Evolutionary conservation across 164 flowering plant genomes (phyloP).

Genomic region (Santalum album): DNA sequence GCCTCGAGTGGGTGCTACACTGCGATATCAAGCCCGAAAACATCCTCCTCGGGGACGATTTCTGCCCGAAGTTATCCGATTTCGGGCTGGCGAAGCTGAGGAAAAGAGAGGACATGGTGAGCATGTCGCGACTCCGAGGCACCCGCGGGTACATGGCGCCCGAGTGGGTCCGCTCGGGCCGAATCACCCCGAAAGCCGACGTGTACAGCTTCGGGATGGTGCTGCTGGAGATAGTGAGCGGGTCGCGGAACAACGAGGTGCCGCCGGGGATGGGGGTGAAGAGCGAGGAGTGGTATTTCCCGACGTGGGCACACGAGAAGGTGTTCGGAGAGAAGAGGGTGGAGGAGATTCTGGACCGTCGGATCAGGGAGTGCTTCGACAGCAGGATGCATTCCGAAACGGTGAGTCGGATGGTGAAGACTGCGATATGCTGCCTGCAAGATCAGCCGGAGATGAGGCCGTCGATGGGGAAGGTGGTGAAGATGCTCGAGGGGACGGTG

Average conservation of each 20-base stretch:
- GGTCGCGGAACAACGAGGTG: conserved; percentile 42
- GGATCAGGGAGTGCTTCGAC: conserved; percentile 42
- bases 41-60: conserved; percentile 65
- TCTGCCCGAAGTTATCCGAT: conserved; percentile 76
- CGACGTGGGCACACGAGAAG: conserved; percentile 68
- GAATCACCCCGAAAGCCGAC: conserved; percentile 71
- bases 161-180: conserved; percentile 46
- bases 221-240: conserved; percentile 67
- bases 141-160: conserved; percentile 88
- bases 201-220: conserved; percentile 89
- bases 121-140: conserved; percentile 60
- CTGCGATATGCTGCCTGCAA: conserved; percentile 84
- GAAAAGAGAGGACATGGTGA: conserved; percentile 52
- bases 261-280: conserved; percentile 20
- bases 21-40: conserved; percentile 85
- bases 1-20: conserved; percentile 71
- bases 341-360: conserved; percentile 57
- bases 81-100: conserved; percentile 68
- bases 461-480: conserved; percentile 84
- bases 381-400: conserved; percentile 28
- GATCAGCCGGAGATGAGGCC: conserved; percentile 67
- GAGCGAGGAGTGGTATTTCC: conserved; percentile 71
- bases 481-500: conserved; percentile 80
- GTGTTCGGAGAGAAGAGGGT: conserved; percentile 55
- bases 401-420: conserved; percentile 70